These are phyloP conservation scores for Rhynchospora pubera DNA, from an alignment of 176 grass and related monocot genomes.

Conservation along the genomic window DNA sequence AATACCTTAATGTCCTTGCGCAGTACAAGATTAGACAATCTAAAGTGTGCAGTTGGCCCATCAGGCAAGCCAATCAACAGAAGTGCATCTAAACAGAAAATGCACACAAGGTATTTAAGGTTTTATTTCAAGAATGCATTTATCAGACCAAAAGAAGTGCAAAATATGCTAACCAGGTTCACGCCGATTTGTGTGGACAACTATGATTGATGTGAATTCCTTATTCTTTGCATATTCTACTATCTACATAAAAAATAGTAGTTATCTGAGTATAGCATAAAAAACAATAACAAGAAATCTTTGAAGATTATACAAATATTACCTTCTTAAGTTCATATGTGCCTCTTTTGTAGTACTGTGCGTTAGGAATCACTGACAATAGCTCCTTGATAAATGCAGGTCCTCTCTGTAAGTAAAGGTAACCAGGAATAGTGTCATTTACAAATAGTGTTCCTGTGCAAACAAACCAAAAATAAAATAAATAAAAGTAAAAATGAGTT, in stretches of 20 bases:
- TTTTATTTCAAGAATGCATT: neutral
- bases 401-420: conserved; percentile 46
- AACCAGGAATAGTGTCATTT: neutral
- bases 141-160: neutral
- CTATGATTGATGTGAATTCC: conserved; percentile 74
- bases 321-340: conserved; percentile 98
- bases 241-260: conserved; percentile 43
- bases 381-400: conserved; percentile 79
- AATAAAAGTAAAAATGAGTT: neutral
- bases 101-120: conserved; percentile 18
- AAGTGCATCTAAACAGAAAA: conserved; percentile 31
- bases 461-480: neutral
- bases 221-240: conserved; percentile 80
- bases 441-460: conserved; percentile 4
- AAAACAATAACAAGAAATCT: neutral
- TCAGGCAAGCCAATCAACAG: conserved; percentile 56
- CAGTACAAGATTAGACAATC: conserved; percentile 82
- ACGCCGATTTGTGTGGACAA: conserved; percentile 74
- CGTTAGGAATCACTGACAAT: conserved; percentile 76
- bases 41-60: conserved; percentile 92
- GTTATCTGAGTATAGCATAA: neutral
- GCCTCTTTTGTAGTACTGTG: conserved; percentile 74
- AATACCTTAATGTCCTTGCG: conserved; percentile 89
- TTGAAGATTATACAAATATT: neutral
- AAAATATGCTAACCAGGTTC: conserved; percentile 59